A percentile compares a stretch with the other conserved stretches of the same genome.
Conservation (phyloP, 1,284 basidiomycete species). For the Microbotryum lychnidis-dioicae region DNA sequence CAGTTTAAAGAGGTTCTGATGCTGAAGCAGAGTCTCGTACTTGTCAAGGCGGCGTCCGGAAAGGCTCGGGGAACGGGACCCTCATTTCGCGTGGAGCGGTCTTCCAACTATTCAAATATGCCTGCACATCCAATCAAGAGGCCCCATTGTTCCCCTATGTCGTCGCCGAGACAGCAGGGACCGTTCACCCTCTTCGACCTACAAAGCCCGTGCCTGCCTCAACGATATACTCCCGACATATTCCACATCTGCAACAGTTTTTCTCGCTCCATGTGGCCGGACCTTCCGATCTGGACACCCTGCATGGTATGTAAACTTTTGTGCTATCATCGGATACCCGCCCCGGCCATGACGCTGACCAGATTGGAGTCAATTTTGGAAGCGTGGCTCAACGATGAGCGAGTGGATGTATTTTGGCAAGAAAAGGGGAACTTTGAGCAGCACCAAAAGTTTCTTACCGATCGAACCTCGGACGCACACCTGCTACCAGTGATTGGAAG, state of each 20-base stretch:
- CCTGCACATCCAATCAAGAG: slow-evolving; percentile 5
- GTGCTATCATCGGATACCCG: slow-evolving; percentile 36
- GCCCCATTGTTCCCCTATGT: slow-evolving; percentile 18
- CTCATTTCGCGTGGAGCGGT: slow-evolving; percentile 19
- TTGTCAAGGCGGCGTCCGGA: too few relatives aligned
- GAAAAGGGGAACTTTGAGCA: slow-evolving; percentile 49
- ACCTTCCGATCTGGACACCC: slow-evolving; percentile 18
- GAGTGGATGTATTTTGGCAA: slow-evolving; percentile 50
- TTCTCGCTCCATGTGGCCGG: slow-evolving; percentile 48
- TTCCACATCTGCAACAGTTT: slow-evolving; percentile 44
- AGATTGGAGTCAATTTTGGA: slow-evolving; percentile 43
- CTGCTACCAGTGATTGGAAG: slow-evolving; percentile 45
- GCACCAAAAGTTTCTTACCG: slow-evolving; percentile 47
- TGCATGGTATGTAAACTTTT: neutral
- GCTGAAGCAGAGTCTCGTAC: too few relatives aligned
- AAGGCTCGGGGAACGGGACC: too few relatives aligned
- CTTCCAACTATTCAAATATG: slow-evolving; percentile 26
- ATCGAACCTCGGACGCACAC: slow-evolving; percentile 44
- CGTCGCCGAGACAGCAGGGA: slow-evolving; percentile 4
- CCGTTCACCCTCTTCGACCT: slow-evolving; percentile 50
- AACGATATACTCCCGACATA: slow-evolving; percentile 49
- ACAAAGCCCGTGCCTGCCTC: slow-evolving; percentile 48
- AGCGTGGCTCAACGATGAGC: slow-evolving; percentile 50
- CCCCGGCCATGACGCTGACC: slow-evolving; percentile 37
- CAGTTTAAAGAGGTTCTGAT: too few relatives aligned